A percentile compares a stretch with the other conserved stretches of the same genome.
Conservation (phyloP, 148 eudicot genomes). For the Linanthus parryae region DNA sequence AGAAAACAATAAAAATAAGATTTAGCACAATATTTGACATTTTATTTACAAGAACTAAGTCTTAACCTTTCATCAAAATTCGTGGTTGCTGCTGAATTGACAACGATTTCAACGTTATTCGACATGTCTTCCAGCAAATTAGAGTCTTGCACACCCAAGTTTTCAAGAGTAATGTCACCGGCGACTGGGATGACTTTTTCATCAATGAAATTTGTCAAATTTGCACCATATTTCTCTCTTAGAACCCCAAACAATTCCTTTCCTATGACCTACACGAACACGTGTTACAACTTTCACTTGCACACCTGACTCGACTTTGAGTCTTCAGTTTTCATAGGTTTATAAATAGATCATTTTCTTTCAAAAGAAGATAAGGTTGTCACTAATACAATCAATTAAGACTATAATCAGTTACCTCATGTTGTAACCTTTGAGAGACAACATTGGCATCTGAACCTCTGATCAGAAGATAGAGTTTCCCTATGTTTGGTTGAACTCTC, state of each 20-base stretch:
- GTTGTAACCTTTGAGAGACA: constrained; percentile 54
- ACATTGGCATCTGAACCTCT: constrained; percentile 53
- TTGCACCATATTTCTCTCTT: neutral
- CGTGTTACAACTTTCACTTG: too few species aligned
- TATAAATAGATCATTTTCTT: too few species aligned
- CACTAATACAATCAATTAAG: too few species aligned
- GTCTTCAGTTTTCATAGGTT: too few species aligned
- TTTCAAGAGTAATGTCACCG: neutral
- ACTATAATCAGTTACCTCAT: too few species aligned
- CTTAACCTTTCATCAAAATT: constrained; percentile 63
- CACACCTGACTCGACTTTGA: too few species aligned
- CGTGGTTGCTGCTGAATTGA: constrained; percentile 65
- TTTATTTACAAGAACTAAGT: neutral
- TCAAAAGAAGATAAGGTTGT: too few species aligned
- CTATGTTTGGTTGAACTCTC: constrained; percentile 77
- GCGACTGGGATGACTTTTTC: constrained; percentile 1
- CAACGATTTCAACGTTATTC: constrained; percentile 44
- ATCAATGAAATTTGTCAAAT: neutral
- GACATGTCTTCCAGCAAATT: constrained; percentile 30
- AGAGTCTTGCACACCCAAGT: constrained; percentile 17
- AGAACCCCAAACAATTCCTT: constrained; percentile 3
- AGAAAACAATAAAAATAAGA: neutral
- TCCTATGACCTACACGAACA: constrained; percentile 1
- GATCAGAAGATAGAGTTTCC: constrained; percentile 63
- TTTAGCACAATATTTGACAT: too few species aligned